These are phyloP conservation scores for Aristolochia contorta DNA, from an alignment of 164 flowering plant species.

Conservation along the genomic window DNA sequence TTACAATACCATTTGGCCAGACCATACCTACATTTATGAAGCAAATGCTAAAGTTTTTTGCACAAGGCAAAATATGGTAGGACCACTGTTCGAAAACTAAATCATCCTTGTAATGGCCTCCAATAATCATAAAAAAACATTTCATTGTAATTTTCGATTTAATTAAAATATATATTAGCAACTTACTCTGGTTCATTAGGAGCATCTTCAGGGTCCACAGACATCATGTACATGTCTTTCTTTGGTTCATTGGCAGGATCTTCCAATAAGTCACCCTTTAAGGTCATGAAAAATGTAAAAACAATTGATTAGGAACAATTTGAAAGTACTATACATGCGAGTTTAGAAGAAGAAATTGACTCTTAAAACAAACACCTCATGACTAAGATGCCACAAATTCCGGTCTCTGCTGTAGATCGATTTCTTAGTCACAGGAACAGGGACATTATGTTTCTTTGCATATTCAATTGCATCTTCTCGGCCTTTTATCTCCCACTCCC, in stretches of 20 bases:
- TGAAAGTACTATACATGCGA: neutral
- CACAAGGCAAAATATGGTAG: too few relatives aligned
- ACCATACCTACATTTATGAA: too few relatives aligned
- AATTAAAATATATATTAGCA: neutral
- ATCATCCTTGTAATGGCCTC: too few relatives aligned
- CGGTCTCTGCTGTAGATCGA: slow-evolving; percentile 95
- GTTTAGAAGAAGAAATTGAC: neutral
- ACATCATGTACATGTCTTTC: slow-evolving; percentile 91
- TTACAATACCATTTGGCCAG: too few relatives aligned
- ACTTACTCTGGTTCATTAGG: slow-evolving; percentile 78
- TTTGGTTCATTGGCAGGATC: slow-evolving; percentile 90
- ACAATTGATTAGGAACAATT: neutral
- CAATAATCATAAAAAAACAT: neutral
- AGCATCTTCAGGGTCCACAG: slow-evolving; percentile 76
- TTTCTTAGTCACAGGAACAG: slow-evolving; percentile 92
- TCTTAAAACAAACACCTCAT: slow-evolving; percentile 54
- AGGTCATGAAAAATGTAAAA: slow-evolving; percentile 1
- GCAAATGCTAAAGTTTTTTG: too few relatives aligned
- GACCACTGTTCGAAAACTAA: too few relatives aligned
- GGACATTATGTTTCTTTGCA: slow-evolving; percentile 89
- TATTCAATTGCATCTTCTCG: slow-evolving; percentile 98
- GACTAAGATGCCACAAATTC: slow-evolving; percentile 95
- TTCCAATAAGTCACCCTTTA: slow-evolving; percentile 91
- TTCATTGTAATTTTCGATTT: neutral
- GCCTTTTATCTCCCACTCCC: slow-evolving; percentile 91